Conservation (phyloP, 176 grass and related monocot species). For the Elaeis guineensis region DNA sequence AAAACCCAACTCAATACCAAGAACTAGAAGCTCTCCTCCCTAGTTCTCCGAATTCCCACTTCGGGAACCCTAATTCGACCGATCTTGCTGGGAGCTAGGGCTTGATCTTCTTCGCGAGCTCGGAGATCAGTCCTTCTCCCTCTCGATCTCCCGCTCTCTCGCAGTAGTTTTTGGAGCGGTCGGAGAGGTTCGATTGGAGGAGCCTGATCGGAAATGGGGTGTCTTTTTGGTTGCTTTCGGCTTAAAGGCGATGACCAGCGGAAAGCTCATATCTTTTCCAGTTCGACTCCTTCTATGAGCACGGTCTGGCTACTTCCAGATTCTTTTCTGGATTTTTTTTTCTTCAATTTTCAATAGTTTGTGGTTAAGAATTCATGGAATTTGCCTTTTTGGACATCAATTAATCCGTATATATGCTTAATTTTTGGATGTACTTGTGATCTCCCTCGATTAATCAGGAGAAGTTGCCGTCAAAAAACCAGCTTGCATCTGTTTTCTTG, state of each 20-base stretch:
- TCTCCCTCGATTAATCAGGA: conserved; percentile 12
- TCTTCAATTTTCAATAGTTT: not conserved
- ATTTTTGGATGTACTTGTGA: not conserved
- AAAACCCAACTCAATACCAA: not conserved
- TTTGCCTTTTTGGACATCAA: not conserved
- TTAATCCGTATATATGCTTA: conserved; percentile 3
- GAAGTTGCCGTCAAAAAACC: too few relatives aligned
- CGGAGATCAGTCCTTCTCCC: not conserved
- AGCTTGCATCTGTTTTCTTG: conserved; percentile 34
- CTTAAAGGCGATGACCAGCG: conserved; percentile 12
- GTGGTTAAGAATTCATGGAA: conserved; percentile 2
- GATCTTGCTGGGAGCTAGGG: too few relatives aligned
- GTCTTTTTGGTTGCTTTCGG: conserved; percentile 72
- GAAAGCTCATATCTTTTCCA: conserved; percentile 16
- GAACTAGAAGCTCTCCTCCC: conserved; percentile 12
- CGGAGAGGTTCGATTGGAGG: not conserved
- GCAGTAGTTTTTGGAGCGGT: not conserved
- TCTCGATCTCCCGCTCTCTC: not conserved
- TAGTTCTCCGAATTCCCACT: conserved; percentile 2
- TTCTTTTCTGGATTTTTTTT: not conserved
- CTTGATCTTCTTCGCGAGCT: too few relatives aligned
- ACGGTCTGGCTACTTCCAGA: conserved; percentile 24
- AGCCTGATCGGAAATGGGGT: conserved; percentile 37
- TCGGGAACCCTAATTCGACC: too few relatives aligned
- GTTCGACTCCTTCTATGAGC: conserved; percentile 27